Evolutionary conservation across 2,329 filamentous ascomycete species (phyloP).

Genomic region (Stromatinia cepivora): DNA sequence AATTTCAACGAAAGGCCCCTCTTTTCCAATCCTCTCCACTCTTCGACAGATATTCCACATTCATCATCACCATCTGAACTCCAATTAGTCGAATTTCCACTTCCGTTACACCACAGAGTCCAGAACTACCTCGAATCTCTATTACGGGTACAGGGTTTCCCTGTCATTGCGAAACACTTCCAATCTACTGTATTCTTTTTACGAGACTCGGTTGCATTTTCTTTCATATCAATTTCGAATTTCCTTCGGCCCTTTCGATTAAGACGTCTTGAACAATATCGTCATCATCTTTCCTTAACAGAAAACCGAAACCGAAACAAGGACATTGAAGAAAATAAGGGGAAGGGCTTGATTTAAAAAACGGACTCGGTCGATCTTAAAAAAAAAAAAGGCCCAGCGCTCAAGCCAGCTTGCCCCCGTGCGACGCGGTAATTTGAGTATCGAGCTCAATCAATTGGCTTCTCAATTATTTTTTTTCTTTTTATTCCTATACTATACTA

Average conservation of each 20-base stretch:
- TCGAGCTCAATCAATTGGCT: slow-evolving; percentile 12
- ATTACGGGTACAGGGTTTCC: slow-evolving; percentile 9
- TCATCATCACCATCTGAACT: slow-evolving; percentile 14
- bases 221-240: neutral
- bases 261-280: slow-evolving; percentile 11
- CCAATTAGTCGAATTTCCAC: slow-evolving; percentile 8
- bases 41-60: slow-evolving; percentile 4
- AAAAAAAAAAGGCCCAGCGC: neutral
- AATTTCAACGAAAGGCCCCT: slow-evolving; percentile 13
- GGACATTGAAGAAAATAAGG: neutral
- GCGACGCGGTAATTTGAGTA: slow-evolving; percentile 3
- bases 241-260: slow-evolving; percentile 7
- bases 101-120: slow-evolving; percentile 15
- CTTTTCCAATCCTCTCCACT: slow-evolving; percentile 16
- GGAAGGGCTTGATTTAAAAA: slow-evolving; percentile 1
- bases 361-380: slow-evolving; percentile 13
- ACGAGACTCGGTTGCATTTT: slow-evolving; percentile 14
- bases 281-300: slow-evolving; percentile 1
- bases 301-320: slow-evolving; percentile 2
- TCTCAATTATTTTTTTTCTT: neutral
- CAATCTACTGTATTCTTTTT: slow-evolving; percentile 14
- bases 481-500: slow-evolving; percentile 1
- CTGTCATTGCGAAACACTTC: slow-evolving; percentile 18
- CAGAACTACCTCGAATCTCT: slow-evolving; percentile 15
- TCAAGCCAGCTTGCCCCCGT: slow-evolving; percentile 16